A percentile compares a stretch with the other conserved stretches of the same genome.
Conservation (phyloP, 495 filamentous ascomycete species). For the Penicillium atrosanguineum region DNA sequence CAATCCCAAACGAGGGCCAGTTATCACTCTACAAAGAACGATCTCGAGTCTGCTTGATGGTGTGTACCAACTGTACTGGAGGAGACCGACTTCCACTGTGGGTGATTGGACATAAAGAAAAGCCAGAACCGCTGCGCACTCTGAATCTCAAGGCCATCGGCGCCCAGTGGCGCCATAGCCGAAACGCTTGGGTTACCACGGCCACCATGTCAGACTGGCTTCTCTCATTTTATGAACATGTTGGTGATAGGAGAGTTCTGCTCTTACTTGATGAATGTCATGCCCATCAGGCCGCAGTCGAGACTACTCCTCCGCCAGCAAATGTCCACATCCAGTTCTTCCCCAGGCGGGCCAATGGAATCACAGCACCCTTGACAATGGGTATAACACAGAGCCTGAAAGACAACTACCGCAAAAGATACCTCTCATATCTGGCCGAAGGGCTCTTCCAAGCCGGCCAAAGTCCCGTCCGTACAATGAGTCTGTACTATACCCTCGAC, state of each 20-base stretch:
- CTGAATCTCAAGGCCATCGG: slow-evolving; percentile 14
- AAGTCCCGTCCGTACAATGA: slow-evolving; percentile 1
- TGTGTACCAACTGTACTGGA: slow-evolving; percentile 22
- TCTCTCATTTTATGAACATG: slow-evolving; percentile 21
- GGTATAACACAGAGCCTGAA: slow-evolving; percentile 30
- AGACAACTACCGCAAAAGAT: slow-evolving; percentile 18
- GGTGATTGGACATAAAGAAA: slow-evolving; percentile 22
- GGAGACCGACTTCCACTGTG: slow-evolving; percentile 19
- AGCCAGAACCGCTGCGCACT: slow-evolving; percentile 12
- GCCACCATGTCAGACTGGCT: slow-evolving; percentile 26
- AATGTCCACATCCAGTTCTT: slow-evolving; percentile 24
- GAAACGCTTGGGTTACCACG: slow-evolving; percentile 20
- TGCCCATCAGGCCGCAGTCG: slow-evolving; percentile 15
- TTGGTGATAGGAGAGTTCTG: slow-evolving; percentile 20
- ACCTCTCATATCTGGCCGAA: slow-evolving; percentile 10
- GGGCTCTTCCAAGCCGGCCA: background rate
- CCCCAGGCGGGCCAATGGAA: slow-evolving; percentile 13
- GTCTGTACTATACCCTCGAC: slow-evolving; percentile 1
- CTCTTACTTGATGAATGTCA: slow-evolving; percentile 25
- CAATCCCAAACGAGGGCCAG: slow-evolving; percentile 1
- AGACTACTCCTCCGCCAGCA: slow-evolving; percentile 15
- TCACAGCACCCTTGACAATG: slow-evolving; percentile 23
- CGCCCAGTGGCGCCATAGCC: slow-evolving; percentile 17
- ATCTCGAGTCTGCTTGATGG: slow-evolving; percentile 14
- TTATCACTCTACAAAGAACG: slow-evolving; percentile 13